These are phyloP conservation scores for Epichloe gansuensis DNA, from an alignment of 2,329 filamentous ascomycete genomes.

Conservation along the genomic window DNA sequence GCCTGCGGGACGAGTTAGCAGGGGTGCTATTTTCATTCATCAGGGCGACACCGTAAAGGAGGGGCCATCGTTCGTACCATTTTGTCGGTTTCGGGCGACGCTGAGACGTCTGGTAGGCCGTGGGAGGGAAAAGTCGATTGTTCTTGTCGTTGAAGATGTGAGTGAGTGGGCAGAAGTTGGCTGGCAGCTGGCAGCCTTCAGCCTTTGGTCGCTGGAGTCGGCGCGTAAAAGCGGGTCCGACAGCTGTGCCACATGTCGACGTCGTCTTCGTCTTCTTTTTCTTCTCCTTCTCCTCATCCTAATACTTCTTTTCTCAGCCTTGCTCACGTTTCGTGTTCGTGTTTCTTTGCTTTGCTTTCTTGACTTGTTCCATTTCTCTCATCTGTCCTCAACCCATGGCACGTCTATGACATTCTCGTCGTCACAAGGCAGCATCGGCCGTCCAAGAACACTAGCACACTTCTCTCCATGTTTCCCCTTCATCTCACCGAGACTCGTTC, in stretches of 20 bases:
- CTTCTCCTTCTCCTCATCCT: no score
- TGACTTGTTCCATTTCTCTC: no score
- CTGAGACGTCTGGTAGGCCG: background rate
- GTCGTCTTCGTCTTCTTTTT: no score
- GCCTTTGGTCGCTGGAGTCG: background rate
- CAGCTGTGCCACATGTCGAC: background rate
- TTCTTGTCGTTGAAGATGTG: background rate
- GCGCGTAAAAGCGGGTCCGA: background rate
- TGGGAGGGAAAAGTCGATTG: background rate
- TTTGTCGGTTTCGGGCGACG: background rate
- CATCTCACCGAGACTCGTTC: no score
- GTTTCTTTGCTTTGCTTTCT: background rate
- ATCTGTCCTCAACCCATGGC: background rate
- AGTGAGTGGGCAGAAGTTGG: background rate
- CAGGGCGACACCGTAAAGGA: background rate
- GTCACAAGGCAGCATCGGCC: background rate
- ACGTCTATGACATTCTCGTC: background rate
- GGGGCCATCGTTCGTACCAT: background rate
- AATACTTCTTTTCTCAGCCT: background rate
- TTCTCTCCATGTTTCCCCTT: background rate
- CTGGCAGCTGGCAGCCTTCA: background rate
- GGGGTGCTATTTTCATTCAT: background rate
- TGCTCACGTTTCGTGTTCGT: background rate
- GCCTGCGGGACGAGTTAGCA: slow-evolving; percentile 40
- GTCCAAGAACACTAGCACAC: background rate